phyloP scores from a whole-genome alignment of 2,329 filamentous ascomycete species.

The Harringtonia lauricola region DNA sequence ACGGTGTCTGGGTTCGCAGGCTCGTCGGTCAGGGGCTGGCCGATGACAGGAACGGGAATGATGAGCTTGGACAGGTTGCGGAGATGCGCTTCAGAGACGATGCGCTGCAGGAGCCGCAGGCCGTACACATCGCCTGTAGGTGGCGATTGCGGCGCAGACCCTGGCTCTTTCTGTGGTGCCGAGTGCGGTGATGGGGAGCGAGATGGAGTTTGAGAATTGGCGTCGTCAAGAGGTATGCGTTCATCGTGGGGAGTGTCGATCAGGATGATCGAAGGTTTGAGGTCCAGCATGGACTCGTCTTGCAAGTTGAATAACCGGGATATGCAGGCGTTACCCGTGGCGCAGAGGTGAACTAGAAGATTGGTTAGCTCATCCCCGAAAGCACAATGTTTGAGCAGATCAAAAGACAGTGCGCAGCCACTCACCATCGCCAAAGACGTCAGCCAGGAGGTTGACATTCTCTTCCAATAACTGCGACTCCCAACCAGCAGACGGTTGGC shows the following conservation, averaged over 20 bases:
- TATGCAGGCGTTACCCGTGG: slow-evolving; percentile 41
- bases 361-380: not conserved
- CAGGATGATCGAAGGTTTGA: slow-evolving; percentile 45
- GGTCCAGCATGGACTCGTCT: slow-evolving; percentile 37
- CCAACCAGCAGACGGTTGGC: slow-evolving; percentile 11
- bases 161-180: slow-evolving; percentile 21
- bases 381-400: no score
- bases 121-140: slow-evolving; percentile 42
- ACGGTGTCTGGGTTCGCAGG: not conserved
- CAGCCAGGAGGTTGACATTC: slow-evolving; percentile 37
- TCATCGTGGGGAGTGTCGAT: slow-evolving; percentile 45
- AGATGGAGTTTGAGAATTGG: slow-evolving; percentile 7
- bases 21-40: slow-evolving; percentile 19
- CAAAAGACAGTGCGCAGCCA: no score
- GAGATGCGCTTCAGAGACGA: slow-evolving; percentile 46
- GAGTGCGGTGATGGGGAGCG: slow-evolving; percentile 34
- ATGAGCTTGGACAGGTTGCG: slow-evolving; percentile 45
- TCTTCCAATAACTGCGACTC: slow-evolving; percentile 29
- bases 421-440: slow-evolving; percentile 43
- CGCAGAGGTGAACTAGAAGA: slow-evolving; percentile 40
- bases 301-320: slow-evolving; percentile 41
- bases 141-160: slow-evolving; percentile 18
- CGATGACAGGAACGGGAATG: slow-evolving; percentile 44
- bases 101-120: slow-evolving; percentile 40
- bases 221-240: slow-evolving; percentile 23